Evolutionary conservation across 78 protist genomes (phyloP).

Genomic region (Capsaspora owczarzaki): DNA sequence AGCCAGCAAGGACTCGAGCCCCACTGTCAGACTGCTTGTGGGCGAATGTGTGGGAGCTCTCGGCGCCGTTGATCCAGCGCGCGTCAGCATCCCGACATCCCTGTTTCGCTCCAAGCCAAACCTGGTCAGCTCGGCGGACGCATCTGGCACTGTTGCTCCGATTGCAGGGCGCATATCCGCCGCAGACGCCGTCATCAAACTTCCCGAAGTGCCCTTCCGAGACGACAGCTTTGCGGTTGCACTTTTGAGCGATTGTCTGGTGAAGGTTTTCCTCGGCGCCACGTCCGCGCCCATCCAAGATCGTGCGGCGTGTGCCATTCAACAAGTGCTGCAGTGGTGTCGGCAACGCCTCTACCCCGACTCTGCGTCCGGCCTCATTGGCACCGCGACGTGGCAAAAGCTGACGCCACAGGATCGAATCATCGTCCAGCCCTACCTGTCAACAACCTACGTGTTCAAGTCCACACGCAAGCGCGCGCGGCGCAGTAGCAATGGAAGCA

Average conservation of each 20-base stretch:
- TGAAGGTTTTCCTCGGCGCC: not conserved
- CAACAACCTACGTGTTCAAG: not conserved
- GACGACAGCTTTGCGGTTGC: too few relatives aligned
- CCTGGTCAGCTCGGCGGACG: too few relatives aligned
- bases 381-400: not conserved
- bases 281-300: not conserved
- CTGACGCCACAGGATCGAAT: not conserved
- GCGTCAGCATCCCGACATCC: not conserved
- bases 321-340: not conserved
- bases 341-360: not conserved
- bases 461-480: not conserved
- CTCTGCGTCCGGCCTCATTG: not conserved
- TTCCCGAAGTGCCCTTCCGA: not conserved
- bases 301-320: not conserved
- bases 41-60: not conserved
- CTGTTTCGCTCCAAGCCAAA: not conserved
- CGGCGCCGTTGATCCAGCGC: conserved; percentile 14
- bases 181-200: not conserved
- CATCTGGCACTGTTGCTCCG: not conserved
- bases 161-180: not conserved
- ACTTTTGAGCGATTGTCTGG: not conserved
- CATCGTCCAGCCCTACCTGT: not conserved
- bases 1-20: not conserved
- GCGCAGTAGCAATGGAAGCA: not conserved
- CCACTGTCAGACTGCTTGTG: not conserved